Percentiles rank a stretch among this genome's conserved stretches.
phyloP scores from a whole-genome alignment of 306 rosid genomes.

The Chamaecrista fasciculata region DNA sequence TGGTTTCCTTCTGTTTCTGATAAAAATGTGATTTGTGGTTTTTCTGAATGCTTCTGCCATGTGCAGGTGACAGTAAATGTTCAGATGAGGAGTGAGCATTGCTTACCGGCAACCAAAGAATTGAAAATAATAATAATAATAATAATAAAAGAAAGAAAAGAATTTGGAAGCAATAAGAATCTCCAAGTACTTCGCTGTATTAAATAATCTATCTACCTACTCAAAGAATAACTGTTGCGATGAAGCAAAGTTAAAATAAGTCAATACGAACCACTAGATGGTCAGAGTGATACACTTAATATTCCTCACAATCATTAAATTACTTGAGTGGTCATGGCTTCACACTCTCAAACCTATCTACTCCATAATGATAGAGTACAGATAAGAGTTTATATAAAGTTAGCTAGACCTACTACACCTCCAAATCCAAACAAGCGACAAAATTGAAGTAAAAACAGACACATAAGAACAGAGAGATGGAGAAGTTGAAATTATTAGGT shows the following conservation, averaged over 20 bases:
- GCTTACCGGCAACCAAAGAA: constrained; percentile 16
- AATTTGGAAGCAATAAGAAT: constrained; percentile 29
- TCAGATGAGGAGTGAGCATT: neutral
- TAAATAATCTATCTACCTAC: constrained; percentile 11
- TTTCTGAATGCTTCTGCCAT: neutral
- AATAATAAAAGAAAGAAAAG: constrained; percentile 4
- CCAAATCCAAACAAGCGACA: constrained; percentile 1
- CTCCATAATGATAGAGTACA: constrained; percentile 16
- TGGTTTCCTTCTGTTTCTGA: neutral
- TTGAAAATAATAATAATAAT: no score
- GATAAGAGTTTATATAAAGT: neutral
- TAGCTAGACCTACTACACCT: no score
- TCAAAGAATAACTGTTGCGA: constrained; percentile 33
- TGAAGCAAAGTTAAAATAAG: constrained; percentile 16
- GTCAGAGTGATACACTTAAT: constrained; percentile 21
- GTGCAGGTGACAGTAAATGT: constrained; percentile 18
- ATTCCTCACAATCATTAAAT: constrained; percentile 34
- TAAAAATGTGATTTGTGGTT: neutral
- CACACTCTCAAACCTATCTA: constrained; percentile 16
- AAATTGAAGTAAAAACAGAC: constrained; percentile 10
- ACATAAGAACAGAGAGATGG: constrained; percentile 17
- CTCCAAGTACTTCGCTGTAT: constrained; percentile 19
- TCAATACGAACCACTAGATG: neutral
- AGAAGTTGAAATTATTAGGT: constrained; percentile 4
- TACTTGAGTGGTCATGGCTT: constrained; percentile 16